phyloP scores from a whole-genome alignment of 1,284 basidiomycete species.

The Melampsora larici-populina region DNA sequence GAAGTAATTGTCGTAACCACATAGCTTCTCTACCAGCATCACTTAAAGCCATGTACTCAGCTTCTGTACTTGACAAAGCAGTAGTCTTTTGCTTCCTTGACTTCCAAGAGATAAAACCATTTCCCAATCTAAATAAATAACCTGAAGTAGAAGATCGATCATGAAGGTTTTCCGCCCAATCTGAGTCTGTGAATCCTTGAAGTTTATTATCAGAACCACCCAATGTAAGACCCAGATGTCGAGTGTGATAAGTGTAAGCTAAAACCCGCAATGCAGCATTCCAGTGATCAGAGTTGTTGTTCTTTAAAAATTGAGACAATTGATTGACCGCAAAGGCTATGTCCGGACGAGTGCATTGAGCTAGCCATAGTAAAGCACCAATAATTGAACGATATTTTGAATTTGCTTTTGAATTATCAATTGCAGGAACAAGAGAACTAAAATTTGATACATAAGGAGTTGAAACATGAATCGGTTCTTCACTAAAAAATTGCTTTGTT shows the following conservation, averaged over 20 bases:
- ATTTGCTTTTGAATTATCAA: not conserved
- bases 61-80: no score
- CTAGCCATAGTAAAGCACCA: not conserved
- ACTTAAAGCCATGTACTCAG: slow-evolving; percentile 8
- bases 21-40: not conserved
- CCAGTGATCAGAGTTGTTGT: not conserved
- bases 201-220: not conserved
- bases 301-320: not conserved
- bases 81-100: not conserved
- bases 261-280: not conserved
- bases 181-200: not conserved
- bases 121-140: not conserved
- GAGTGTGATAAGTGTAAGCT: not conserved
- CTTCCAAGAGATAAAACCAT: slow-evolving; percentile 1
- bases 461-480: not conserved
- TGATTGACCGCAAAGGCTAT: no score
- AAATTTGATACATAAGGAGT: not conserved
- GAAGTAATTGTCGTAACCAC: not conserved
- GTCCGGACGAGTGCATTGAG: not conserved
- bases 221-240: not conserved
- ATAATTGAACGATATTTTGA: not conserved
- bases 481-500: not conserved
- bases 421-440: not conserved
- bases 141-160: not conserved
- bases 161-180: slow-evolving; percentile 12